Evolutionary conservation across 371 early-diverging fungal genomes (phyloP).

Genomic region (Haplosporangium sp.): DNA sequence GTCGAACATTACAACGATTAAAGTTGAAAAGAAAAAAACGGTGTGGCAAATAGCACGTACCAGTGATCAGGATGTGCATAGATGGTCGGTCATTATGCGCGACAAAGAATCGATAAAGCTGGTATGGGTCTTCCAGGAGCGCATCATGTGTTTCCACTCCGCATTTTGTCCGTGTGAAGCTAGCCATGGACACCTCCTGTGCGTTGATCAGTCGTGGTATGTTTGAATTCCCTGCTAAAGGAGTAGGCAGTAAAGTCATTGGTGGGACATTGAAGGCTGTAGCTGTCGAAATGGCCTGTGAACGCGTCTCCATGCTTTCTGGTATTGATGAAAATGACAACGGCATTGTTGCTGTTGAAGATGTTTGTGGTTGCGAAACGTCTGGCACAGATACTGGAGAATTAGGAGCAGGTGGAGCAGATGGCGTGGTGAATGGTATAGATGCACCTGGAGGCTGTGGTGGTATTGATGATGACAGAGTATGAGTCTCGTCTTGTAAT

Average conservation of each 20-base stretch:
- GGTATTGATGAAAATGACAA: slow-evolving; percentile 5
- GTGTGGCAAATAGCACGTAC: slow-evolving; percentile 4
- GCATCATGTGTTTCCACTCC: slow-evolving; percentile 37
- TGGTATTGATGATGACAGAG: no score
- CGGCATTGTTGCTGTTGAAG: slow-evolving; percentile 3
- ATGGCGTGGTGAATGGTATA: background rate
- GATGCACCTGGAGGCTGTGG: slow-evolving; percentile 1
- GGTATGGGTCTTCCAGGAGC: slow-evolving; percentile 40
- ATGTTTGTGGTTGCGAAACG: background rate
- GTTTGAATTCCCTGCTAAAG: slow-evolving; percentile 8
- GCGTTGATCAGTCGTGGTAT: slow-evolving; percentile 11
- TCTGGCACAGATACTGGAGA: background rate
- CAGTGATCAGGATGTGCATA: slow-evolving; percentile 47
- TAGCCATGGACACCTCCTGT: slow-evolving; percentile 34
- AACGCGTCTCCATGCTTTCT: background rate
- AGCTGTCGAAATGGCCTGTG: background rate
- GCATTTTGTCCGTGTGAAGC: slow-evolving; percentile 4
- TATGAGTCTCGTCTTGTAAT: no score
- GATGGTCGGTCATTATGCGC: slow-evolving; percentile 47
- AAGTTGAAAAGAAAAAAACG: background rate
- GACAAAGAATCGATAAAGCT: slow-evolving; percentile 47
- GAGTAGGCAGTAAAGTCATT: slow-evolving; percentile 4
- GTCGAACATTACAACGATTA: background rate
- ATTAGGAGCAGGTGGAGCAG: background rate
- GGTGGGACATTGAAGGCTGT: background rate